Conservation (phyloP, 75 land plant genomes). For the Cryptomeria japonica region DNA sequence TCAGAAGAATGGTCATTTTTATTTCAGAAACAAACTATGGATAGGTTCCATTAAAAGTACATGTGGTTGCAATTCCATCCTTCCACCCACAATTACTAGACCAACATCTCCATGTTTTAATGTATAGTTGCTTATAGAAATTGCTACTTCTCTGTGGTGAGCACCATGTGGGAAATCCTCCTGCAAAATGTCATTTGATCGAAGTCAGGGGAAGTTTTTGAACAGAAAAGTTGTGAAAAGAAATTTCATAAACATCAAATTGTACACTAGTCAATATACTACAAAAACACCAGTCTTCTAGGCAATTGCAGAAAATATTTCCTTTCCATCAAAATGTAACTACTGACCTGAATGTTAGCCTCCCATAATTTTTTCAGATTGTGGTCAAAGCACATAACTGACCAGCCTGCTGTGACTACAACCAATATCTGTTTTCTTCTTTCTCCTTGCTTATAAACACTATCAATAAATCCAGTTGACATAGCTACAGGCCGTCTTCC, state of each 20-base stretch:
- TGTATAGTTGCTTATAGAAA: constrained; percentile 86
- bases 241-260: background rate
- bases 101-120: constrained; percentile 93
- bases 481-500: constrained; percentile 94
- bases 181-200: constrained; percentile 30
- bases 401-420: constrained; percentile 98
- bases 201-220: background rate
- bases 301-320: background rate
- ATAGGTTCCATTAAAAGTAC: constrained; percentile 34
- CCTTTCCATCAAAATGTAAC: background rate
- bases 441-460: constrained; percentile 48
- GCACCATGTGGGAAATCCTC: constrained; percentile 93
- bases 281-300: background rate
- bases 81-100: constrained; percentile 90
- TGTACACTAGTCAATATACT: background rate
- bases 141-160: constrained; percentile 87
- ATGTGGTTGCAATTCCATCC: constrained; percentile 94
- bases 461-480: constrained; percentile 80
- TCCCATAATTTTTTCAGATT: constrained; percentile 97
- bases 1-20: background rate
- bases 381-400: constrained; percentile 94
- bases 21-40: background rate
- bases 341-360: constrained; percentile 67
- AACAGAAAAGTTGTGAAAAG: background rate
- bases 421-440: constrained; percentile 84